Conservation (phyloP, 225 moss, liverwort and hornwort species). For the Marchantia polymorpha region DNA sequence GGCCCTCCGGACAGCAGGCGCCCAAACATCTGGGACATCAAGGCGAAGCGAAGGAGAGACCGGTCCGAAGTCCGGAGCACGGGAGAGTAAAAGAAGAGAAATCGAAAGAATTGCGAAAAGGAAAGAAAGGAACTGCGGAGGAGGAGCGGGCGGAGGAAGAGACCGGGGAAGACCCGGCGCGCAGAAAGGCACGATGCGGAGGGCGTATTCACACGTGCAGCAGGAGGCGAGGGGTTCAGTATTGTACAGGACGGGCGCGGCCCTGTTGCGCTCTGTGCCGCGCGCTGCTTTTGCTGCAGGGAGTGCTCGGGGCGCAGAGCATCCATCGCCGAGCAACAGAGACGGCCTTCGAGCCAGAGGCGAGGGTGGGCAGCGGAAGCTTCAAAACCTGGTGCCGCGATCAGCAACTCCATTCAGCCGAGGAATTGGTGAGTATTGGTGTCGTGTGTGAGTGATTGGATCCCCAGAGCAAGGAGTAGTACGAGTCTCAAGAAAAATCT, state of each 20-base stretch:
- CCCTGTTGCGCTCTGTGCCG: too few relatives aligned
- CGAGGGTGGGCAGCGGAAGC: not conserved
- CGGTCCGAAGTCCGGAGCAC: not conserved
- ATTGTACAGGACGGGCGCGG: not conserved
- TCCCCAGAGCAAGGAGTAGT: not conserved
- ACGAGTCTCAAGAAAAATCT: not conserved
- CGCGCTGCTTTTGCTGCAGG: too few relatives aligned
- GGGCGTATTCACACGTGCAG: not conserved
- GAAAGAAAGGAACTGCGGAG: not conserved
- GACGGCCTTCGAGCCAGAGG: not conserved
- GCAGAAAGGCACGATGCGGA: slow-evolving; percentile 2
- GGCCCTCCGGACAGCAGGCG: not conserved
- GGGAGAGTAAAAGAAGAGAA: not conserved
- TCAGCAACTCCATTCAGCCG: slow-evolving; percentile 11
- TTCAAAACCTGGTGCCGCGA: slow-evolving; percentile 5
- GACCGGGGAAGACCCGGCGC: not conserved
- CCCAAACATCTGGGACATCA: slow-evolving; percentile 5
- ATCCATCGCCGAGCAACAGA: not conserved
- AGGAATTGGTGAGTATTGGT: slow-evolving; percentile 2
- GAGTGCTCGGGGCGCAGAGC: not conserved
- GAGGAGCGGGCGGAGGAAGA: too few relatives aligned
- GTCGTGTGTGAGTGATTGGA: not conserved
- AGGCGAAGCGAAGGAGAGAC: not conserved
- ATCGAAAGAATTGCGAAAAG: not conserved
- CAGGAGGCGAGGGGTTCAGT: not conserved